A percentile compares a stretch with the other conserved stretches of the same genome.
phyloP scores from a whole-genome alignment of 129 eudicot species.

The Escallonia herrerae region DNA sequence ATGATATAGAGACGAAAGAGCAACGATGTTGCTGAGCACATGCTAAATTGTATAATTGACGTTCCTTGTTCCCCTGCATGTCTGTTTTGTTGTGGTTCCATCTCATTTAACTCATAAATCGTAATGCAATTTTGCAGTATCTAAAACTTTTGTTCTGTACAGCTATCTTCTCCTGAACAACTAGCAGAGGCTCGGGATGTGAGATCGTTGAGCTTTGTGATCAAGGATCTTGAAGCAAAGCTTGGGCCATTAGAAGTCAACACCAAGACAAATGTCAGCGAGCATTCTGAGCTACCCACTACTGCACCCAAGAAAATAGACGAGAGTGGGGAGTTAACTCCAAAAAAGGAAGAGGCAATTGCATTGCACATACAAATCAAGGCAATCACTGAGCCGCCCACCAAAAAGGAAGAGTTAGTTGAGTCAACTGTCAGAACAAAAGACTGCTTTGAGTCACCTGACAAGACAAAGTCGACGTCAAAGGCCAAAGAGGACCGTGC shows the following conservation, averaged over 20 bases:
- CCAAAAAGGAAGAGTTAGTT: not conserved
- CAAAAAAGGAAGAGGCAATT: constrained; percentile 13
- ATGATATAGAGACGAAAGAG: too few relatives aligned
- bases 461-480: constrained; percentile 5
- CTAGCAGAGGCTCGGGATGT: constrained; percentile 66
- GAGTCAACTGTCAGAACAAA: not conserved
- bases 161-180: constrained; percentile 48
- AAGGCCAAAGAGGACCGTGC: not conserved
- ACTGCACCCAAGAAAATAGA: constrained; percentile 18
- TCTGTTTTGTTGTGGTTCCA: not conserved
- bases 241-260: constrained; percentile 55
- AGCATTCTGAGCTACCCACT: constrained; percentile 7
- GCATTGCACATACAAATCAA: constrained; percentile 8
- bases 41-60: not conserved
- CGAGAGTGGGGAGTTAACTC: constrained; percentile 15
- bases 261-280: constrained; percentile 13
- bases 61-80: not conserved
- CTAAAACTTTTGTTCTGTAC: constrained; percentile 14
- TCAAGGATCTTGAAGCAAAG: constrained; percentile 64
- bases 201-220: constrained; percentile 44
- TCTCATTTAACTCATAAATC: not conserved
- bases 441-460: constrained; percentile 8
- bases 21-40: too few relatives aligned
- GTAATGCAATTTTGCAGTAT: not conserved
- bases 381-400: constrained; percentile 9